These are phyloP conservation scores for Ramalina peruviana DNA, from an alignment of 495 filamentous ascomycete genomes.

Conservation along the genomic window DNA sequence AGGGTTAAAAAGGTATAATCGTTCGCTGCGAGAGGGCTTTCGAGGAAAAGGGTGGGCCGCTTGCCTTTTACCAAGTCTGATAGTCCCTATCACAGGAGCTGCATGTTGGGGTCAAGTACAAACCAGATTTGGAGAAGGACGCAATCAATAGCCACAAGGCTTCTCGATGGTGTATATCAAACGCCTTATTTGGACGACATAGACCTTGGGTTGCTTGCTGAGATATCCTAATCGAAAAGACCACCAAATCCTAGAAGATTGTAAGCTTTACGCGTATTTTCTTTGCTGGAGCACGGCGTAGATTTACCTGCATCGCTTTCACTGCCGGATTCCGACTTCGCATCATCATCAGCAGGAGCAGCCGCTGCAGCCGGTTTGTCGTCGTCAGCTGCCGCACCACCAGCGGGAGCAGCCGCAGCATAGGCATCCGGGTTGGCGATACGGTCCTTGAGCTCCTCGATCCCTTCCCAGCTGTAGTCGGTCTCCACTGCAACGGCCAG, in stretches of 20 bases:
- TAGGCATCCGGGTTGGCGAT: constrained; percentile 97
- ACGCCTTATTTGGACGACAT: too few species aligned
- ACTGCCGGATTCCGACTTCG: constrained; percentile 32
- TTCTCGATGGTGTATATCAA: too few species aligned
- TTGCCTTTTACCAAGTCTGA: background rate
- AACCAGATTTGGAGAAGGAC: too few species aligned
- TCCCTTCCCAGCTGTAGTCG: constrained; percentile 88
- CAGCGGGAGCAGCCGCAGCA: constrained; percentile 62
- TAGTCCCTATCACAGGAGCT: too few species aligned
- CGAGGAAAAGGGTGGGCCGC: background rate
- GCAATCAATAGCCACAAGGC: too few species aligned
- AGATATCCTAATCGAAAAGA: constrained; percentile 39
- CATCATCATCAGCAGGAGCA: constrained; percentile 44
- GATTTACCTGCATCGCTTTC: constrained; percentile 34
- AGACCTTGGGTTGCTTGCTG: too few species aligned
- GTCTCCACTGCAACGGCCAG: constrained; percentile 81
- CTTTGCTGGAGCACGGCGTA: background rate
- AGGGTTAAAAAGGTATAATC: constrained; percentile 48
- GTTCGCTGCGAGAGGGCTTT: constrained; percentile 24
- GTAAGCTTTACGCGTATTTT: constrained; percentile 8
- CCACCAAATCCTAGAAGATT: constrained; percentile 34
- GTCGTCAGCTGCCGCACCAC: constrained; percentile 32
- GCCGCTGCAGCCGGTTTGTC: constrained; percentile 19
- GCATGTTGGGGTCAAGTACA: too few species aligned
- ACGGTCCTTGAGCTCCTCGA: constrained; percentile 94